Base-by-base conservation (phyloP, 2,329 filamentous ascomycete genomes). In the Stenocarpella maydis region DNA sequence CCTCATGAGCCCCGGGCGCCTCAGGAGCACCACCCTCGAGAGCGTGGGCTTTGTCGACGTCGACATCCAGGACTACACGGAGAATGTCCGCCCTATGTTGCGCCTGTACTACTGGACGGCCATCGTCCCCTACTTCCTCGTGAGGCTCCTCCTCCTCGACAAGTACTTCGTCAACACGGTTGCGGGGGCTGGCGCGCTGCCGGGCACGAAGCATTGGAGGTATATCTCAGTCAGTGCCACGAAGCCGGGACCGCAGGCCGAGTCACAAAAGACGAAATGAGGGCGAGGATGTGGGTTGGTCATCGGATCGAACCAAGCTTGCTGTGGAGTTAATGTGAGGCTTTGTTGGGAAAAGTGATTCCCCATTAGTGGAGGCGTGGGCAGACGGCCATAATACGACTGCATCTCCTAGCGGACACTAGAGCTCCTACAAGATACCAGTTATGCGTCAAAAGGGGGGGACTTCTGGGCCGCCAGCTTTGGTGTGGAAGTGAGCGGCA, bases 51-150 rank as follows among this genome's bases (percentile, higher is more conserved):
- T 87, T 55, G 76, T 76, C 24, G 78, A 87, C 72, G 77, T 87
- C 3, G 70, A 75, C 3, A 79, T 84, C 7, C 73, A 77, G 19
- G 83, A 87, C 73, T 79, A 80, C 63, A 82, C 84, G 9, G 76
- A 79, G 6, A 81, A 87, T 71, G 82, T 87, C 58, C 74, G 76
- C 54, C 85, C 85, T 4, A 84, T 86, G 81, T 76, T 81, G 61
- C 76, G 82, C 21, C 73, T 87, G 2, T 86, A 87, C 73, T 86
- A 78, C 71, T 17, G 82, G 2, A 68, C 87, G 10, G 83, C 80
- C 2, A 79, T 81, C 31, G 73, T 86, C 12, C 85, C 85, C 3
- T 86, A 82, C 73, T 74, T 82, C 21, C 74, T 87, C 47, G 75
- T 86, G 63, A 74, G 73, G 24, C 72, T 86, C 1, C 72, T 87